phyloP scores from a whole-genome alignment of 2,329 filamentous ascomycete species.

The Cladosporium austrohemisphaericum region DNA sequence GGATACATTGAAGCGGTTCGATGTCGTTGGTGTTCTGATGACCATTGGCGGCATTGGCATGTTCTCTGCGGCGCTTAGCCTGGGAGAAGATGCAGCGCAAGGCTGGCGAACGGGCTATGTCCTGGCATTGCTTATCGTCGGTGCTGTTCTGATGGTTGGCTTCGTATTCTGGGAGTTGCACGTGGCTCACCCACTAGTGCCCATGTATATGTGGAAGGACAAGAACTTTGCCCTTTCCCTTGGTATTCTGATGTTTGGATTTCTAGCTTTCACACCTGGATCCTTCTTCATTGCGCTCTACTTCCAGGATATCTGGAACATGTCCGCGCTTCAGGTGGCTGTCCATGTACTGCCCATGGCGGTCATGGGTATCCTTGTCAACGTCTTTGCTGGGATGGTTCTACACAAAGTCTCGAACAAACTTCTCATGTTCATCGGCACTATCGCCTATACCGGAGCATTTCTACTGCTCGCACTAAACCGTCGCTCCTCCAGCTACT shows the following conservation, averaged over 20 bases:
- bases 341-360: constrained; percentile 64
- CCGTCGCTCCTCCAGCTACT: constrained; percentile 54
- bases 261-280: constrained; percentile 53
- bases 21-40: constrained; percentile 57
- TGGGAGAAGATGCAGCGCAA: constrained; percentile 53
- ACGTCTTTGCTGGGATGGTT: constrained; percentile 58
- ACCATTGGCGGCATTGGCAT: constrained; percentile 63
- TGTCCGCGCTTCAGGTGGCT: constrained; percentile 57
- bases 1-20: constrained; percentile 55
- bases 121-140: constrained; percentile 59
- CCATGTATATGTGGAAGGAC: constrained; percentile 59
- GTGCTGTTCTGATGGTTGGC: constrained; percentile 51
- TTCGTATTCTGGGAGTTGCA: constrained; percentile 63
- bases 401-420: constrained; percentile 64
- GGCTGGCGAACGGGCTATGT: constrained; percentile 63
- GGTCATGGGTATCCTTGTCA: constrained; percentile 60
- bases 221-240: constrained; percentile 63
- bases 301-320: constrained; percentile 55
- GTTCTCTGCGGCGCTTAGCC: constrained; percentile 59
- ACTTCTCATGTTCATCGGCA: constrained; percentile 54
- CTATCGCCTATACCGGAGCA: constrained; percentile 41
- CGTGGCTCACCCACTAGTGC: constrained; percentile 43
- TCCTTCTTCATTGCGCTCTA: constrained; percentile 55
- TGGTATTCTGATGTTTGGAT: constrained; percentile 55
- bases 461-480: constrained; percentile 58